These are phyloP conservation scores for Parmelia sp. DNA, from an alignment of 495 filamentous ascomycete species.

Conservation along the genomic window DNA sequence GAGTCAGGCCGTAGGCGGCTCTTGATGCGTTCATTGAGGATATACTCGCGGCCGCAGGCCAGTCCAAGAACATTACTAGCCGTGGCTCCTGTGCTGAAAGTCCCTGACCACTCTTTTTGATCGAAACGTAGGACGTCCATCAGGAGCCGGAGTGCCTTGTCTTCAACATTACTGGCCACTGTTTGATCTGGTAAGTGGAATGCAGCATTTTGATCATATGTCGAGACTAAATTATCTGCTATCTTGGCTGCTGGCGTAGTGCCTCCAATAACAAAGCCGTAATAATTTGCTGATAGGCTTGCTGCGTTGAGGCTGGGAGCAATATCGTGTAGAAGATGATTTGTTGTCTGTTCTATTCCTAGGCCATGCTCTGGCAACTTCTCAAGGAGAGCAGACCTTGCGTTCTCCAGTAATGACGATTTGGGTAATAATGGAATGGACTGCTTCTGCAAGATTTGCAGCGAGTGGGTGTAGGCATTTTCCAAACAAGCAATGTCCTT, in stretches of 20 bases:
- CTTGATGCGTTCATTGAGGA: slow-evolving; percentile 42
- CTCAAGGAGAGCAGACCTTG: slow-evolving; percentile 27
- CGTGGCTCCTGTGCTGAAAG: slow-evolving; percentile 87
- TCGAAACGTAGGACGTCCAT: slow-evolving; percentile 58
- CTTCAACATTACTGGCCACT: slow-evolving; percentile 68
- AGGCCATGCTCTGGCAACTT: slow-evolving; percentile 39
- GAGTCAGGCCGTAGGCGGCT: slow-evolving; percentile 18
- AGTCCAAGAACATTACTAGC: slow-evolving; percentile 77
- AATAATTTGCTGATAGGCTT: slow-evolving; percentile 63
- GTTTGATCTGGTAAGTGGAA: slow-evolving; percentile 76
- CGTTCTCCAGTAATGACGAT: neutral
- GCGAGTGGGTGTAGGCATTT: slow-evolving; percentile 6
- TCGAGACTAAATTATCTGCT: slow-evolving; percentile 75
- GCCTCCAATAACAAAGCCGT: slow-evolving; percentile 84
- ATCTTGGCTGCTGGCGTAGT: slow-evolving; percentile 71
- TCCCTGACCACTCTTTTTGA: slow-evolving; percentile 46
- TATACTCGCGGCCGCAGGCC: slow-evolving; percentile 66
- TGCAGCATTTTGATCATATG: slow-evolving; percentile 76
- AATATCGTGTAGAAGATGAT: slow-evolving; percentile 53
- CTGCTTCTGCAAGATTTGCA: slow-evolving; percentile 1
- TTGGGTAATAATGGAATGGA: slow-evolving; percentile 6
- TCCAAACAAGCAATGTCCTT: slow-evolving; percentile 9
- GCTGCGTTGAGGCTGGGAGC: slow-evolving; percentile 59
- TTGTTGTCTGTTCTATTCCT: slow-evolving; percentile 39
- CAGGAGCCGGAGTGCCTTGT: slow-evolving; percentile 60